Conservation (phyloP, 257 asterid species). For the Hygrophila difformis region DNA sequence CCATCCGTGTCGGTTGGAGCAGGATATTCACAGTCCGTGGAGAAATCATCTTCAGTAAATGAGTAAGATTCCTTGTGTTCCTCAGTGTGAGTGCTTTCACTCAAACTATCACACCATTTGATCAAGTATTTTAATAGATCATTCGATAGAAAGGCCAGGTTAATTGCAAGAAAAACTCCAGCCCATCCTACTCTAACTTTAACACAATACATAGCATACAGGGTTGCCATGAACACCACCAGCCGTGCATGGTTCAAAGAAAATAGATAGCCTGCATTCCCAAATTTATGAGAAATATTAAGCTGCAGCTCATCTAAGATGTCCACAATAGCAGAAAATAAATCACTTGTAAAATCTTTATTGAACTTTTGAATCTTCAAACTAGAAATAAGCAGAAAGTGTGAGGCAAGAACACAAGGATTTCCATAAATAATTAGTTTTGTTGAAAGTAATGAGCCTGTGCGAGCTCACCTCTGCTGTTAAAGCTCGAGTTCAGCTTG, state of each 20-base stretch:
- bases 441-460: too few species aligned
- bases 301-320: too few species aligned
- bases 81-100: constrained; percentile 62
- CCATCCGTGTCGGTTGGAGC: constrained; percentile 46
- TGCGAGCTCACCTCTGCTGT: too few species aligned
- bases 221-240: constrained; percentile 77
- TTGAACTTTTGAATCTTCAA: too few species aligned
- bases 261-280: constrained; percentile 92
- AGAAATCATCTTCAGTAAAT: constrained; percentile 57
- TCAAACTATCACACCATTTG: constrained; percentile 86
- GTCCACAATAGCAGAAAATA: too few species aligned
- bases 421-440: too few species aligned
- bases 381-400: too few species aligned
- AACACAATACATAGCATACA: constrained; percentile 79
- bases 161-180: constrained; percentile 74
- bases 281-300: too few species aligned
- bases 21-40: constrained; percentile 55
- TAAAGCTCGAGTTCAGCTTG: too few species aligned
- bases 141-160: constrained; percentile 85
- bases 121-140: constrained; percentile 67
- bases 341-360: too few species aligned
- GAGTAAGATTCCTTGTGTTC: constrained; percentile 54
- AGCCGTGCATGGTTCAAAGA: constrained; percentile 88
- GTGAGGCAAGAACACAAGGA: too few species aligned
- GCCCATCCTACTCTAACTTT: constrained; percentile 80